A percentile compares a stretch with the other conserved stretches of the same genome.
Conservation (phyloP, 768 basidiomycete genomes). For the Leccinum aurantiacum region DNA sequence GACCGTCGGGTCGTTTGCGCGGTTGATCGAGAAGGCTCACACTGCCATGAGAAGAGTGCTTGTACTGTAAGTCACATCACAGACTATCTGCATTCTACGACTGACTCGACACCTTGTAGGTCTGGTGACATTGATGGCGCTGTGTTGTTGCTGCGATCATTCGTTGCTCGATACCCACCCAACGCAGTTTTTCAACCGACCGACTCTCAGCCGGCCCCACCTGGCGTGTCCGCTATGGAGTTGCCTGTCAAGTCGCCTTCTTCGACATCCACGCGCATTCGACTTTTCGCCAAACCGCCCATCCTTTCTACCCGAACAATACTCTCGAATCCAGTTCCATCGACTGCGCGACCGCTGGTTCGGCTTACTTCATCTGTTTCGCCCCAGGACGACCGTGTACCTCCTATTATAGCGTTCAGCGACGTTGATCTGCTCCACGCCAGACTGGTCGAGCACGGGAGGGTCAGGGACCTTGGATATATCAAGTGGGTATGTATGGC, state of each 20-base stretch:
- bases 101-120: slow-evolving; percentile 31
- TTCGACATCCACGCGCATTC: slow-evolving; percentile 8
- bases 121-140: slow-evolving; percentile 52
- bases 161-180: slow-evolving; percentile 67
- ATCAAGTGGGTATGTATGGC: slow-evolving; percentile 72
- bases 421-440: slow-evolving; percentile 84
- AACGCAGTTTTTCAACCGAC: slow-evolving; percentile 42
- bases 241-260: not conserved
- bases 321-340: slow-evolving; percentile 36
- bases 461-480: slow-evolving; percentile 55
- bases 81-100: not conserved
- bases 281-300: slow-evolving; percentile 40
- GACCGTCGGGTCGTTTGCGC: slow-evolving; percentile 29
- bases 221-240: not conserved
- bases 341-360: slow-evolving; percentile 58
- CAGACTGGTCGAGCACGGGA: slow-evolving; percentile 50
- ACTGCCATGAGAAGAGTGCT: slow-evolving; percentile 65
- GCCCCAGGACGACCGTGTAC: slow-evolving; percentile 74
- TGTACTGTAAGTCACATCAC: slow-evolving; percentile 50
- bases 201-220: not conserved
- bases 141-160: slow-evolving; percentile 55
- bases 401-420: slow-evolving; percentile 72
- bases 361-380: slow-evolving; percentile 59
- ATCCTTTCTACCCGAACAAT: slow-evolving; percentile 60
- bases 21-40: slow-evolving; percentile 69